Conservation (phyloP, 2,329 filamentous ascomycete species). For the Teratosphaeriaceae sp. region DNA sequence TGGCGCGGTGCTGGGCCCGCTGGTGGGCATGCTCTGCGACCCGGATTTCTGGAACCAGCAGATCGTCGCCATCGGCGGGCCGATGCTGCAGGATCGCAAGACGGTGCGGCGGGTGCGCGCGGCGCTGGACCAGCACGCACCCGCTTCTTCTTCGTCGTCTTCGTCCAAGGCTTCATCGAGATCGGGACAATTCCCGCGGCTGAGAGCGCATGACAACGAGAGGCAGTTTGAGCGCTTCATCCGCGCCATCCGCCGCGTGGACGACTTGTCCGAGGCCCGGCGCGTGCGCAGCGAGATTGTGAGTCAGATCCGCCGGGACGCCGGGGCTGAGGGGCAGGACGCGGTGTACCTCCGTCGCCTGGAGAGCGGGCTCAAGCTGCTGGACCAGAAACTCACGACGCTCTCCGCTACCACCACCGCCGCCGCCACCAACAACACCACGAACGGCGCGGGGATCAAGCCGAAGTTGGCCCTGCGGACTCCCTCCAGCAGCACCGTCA, state of each 20-base stretch:
- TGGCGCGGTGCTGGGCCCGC: conserved; percentile 79
- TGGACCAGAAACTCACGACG: conserved; percentile 83
- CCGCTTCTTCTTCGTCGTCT: too few relatives aligned
- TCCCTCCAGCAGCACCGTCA: conserved; percentile 22
- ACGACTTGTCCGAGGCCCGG: conserved; percentile 86
- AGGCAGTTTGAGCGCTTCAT: conserved; percentile 93
- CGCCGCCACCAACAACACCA: too few relatives aligned
- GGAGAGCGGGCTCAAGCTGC: conserved; percentile 81
- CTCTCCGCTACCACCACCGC: conserved; percentile 57
- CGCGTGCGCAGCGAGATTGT: conserved; percentile 87
- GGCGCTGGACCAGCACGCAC: conserved; percentile 88
- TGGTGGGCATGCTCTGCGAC: conserved; percentile 74
- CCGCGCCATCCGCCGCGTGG: conserved; percentile 77
- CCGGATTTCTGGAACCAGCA: conserved; percentile 97
- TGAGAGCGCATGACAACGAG: conserved; percentile 79
- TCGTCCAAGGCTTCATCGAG: conserved; percentile 29
- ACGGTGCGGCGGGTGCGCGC: conserved; percentile 88
- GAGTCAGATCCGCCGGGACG: conserved; percentile 84
- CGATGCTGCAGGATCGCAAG: conserved; percentile 88
- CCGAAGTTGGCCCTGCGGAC: conserved; percentile 33
- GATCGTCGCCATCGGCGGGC: conserved; percentile 69
- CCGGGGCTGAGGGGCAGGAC: conserved; percentile 70
- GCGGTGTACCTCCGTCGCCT: conserved; percentile 79
- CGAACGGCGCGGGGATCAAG: conserved; percentile 7
- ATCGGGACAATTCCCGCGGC: conserved; percentile 68